phyloP scores from a whole-genome alignment of 495 filamentous ascomycete species.

The Cryomyces minteri region DNA sequence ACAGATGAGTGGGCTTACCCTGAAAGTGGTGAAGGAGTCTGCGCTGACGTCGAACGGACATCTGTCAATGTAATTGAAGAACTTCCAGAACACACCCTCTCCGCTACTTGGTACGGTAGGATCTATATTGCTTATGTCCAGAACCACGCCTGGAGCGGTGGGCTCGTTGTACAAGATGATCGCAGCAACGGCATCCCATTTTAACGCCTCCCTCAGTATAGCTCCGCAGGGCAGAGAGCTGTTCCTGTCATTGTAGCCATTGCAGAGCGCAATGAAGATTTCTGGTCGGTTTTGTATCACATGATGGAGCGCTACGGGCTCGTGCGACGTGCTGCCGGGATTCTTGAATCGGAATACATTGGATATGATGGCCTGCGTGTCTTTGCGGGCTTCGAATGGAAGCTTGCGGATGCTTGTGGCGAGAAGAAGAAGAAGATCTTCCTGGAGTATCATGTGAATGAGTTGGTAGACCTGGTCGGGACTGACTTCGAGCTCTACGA shows the following conservation, averaged over 20 bases:
- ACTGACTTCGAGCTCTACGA: conserved; percentile 59
- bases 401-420: conserved; percentile 61
- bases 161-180: conserved; percentile 88
- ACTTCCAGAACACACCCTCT: conserved; percentile 84
- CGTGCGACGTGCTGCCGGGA: conserved; percentile 30
- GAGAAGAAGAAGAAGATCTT: conserved; percentile 72
- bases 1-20: conserved; percentile 32
- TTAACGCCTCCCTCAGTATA: conserved; percentile 79
- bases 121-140: conserved; percentile 44
- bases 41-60: conserved; percentile 92
- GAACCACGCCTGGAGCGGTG: conserved; percentile 30
- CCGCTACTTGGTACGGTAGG: conserved; percentile 47
- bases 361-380: conserved; percentile 77
- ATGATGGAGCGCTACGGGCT: conserved; percentile 70
- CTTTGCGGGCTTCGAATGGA: conserved; percentile 86
- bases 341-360: conserved; percentile 70
- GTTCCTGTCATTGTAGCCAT: conserved; percentile 75
- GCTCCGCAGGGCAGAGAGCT: conserved; percentile 87
- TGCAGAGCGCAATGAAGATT: conserved; percentile 71
- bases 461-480: conserved; percentile 74
- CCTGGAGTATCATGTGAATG: conserved; percentile 60
- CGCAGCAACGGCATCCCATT: conserved; percentile 72
- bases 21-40: conserved; percentile 92
- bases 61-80: conserved; percentile 93
- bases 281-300: conserved; percentile 71